phyloP scores from a whole-genome alignment of 2,329 filamentous ascomycete genomes.

The Fusarium aywerte region DNA sequence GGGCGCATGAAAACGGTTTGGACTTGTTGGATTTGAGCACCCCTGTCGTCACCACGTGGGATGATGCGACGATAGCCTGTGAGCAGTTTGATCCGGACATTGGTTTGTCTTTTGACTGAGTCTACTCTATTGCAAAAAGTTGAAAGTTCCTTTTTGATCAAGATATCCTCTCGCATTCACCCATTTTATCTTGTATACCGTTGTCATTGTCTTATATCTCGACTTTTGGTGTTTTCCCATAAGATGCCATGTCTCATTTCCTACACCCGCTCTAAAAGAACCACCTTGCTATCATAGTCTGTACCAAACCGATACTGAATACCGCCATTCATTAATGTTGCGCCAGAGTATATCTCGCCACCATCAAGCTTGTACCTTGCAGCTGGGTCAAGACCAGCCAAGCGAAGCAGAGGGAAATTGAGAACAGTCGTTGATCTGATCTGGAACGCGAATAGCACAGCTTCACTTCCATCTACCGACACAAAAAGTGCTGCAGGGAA shows the following conservation, averaged over 20 bases:
- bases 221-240: too few relatives aligned
- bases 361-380: conserved; percentile 66
- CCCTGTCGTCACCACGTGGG: conserved; percentile 14
- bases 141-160: not conserved
- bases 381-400: conserved; percentile 66
- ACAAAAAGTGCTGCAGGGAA: conserved; percentile 72
- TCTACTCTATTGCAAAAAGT: too few relatives aligned
- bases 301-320: conserved; percentile 62
- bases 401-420: conserved; percentile 63
- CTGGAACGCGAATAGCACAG: conserved; percentile 71
- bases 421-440: conserved; percentile 61
- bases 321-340: conserved; percentile 71
- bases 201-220: too few relatives aligned
- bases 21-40: conserved; percentile 31
- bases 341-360: conserved; percentile 64
- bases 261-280: conserved; percentile 59
- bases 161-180: too few relatives aligned
- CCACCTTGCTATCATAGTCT: conserved; percentile 68
- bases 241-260: not conserved
- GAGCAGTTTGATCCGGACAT: conserved; percentile 7
- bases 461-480: conserved; percentile 59
- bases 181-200: too few relatives aligned
- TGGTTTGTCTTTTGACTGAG: conserved; percentile 5
- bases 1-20: conserved; percentile 7
- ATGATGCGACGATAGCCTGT: not conserved